phyloP scores from a whole-genome alignment of 192 early-diverging fungal species.

The Rhizophagus clarus region DNA sequence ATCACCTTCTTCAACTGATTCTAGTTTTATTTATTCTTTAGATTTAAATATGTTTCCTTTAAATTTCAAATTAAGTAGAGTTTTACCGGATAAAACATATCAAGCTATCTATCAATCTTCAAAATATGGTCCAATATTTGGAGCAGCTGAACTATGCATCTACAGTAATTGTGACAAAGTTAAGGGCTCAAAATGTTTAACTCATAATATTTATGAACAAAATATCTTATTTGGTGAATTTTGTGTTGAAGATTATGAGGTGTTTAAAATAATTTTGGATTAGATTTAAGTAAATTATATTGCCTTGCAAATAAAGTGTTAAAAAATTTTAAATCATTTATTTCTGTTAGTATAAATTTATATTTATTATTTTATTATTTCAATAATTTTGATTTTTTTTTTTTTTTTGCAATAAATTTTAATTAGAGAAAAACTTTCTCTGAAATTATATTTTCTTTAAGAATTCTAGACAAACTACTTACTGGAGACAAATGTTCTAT shows the following conservation, averaged over 20 bases:
- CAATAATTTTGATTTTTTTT: too few relatives aligned
- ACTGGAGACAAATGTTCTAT: too few relatives aligned
- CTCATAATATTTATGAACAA: conserved; percentile 3
- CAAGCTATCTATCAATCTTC: background rate
- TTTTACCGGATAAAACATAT: background rate
- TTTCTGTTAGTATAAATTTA: too few relatives aligned
- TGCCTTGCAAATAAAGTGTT: too few relatives aligned
- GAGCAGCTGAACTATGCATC: background rate
- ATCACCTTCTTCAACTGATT: background rate
- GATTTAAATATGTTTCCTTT: background rate
- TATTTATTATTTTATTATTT: too few relatives aligned
- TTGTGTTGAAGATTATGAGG: conserved; percentile 11
- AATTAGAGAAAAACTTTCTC: too few relatives aligned
- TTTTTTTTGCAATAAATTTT: too few relatives aligned
- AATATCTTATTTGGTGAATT: background rate
- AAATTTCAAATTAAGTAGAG: background rate
- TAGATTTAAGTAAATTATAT: too few relatives aligned
- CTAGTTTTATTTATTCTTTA: conserved; percentile 5
- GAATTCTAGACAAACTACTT: too few relatives aligned
- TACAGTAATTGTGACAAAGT: background rate
- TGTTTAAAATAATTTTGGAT: background rate
- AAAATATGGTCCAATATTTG: background rate
- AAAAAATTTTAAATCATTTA: too few relatives aligned
- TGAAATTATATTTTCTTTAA: too few relatives aligned
- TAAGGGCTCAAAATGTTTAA: background rate